A percentile compares a stretch with the other conserved stretches of the same genome.
These are phyloP conservation scores for Byssoonygena ceratinophila DNA, from an alignment of 2,329 filamentous ascomycete genomes.

Conservation along the genomic window DNA sequence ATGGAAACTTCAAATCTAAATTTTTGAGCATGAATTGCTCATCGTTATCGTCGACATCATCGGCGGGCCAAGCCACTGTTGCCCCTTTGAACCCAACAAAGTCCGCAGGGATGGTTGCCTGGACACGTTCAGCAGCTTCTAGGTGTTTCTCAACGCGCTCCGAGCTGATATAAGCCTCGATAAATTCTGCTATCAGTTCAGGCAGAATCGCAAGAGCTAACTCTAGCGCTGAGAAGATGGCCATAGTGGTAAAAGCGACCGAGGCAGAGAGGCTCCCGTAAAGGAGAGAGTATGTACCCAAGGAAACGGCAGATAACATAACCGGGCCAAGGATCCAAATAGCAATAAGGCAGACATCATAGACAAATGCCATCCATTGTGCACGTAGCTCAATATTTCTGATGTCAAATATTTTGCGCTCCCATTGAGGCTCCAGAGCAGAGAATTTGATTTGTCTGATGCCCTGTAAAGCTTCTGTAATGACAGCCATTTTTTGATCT, in stretches of 20 bases:
- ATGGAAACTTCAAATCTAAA: constrained; percentile 56
- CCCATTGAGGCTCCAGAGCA: constrained; percentile 64
- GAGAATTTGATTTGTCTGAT: constrained; percentile 81
- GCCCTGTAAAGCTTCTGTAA: constrained; percentile 66
- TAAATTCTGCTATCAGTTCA: constrained; percentile 57
- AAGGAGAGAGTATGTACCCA: constrained; percentile 56
- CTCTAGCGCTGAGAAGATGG: constrained; percentile 64
- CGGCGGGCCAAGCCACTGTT: constrained; percentile 63
- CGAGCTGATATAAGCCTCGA: constrained; percentile 65
- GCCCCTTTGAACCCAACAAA: constrained; percentile 57
- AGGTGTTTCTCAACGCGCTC: constrained; percentile 63
- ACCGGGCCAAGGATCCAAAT: constrained; percentile 68
- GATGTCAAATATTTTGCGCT: constrained; percentile 55
- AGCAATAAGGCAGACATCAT: constrained; percentile 52
- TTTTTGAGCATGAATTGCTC: constrained; percentile 55
- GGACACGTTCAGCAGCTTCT: constrained; percentile 52
- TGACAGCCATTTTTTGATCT: constrained; percentile 62
- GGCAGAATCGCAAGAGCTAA: constrained; percentile 60
- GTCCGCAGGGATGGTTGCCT: constrained; percentile 45
- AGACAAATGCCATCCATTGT: constrained; percentile 56
- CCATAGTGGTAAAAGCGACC: constrained; percentile 67
- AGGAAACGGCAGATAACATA: constrained; percentile 58
- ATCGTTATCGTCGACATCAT: constrained; percentile 44
- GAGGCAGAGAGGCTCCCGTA: constrained; percentile 57
- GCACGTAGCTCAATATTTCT: constrained; percentile 56